Conservation (phyloP, 1,284 basidiomycete genomes). For the Ustilago bromivora region DNA sequence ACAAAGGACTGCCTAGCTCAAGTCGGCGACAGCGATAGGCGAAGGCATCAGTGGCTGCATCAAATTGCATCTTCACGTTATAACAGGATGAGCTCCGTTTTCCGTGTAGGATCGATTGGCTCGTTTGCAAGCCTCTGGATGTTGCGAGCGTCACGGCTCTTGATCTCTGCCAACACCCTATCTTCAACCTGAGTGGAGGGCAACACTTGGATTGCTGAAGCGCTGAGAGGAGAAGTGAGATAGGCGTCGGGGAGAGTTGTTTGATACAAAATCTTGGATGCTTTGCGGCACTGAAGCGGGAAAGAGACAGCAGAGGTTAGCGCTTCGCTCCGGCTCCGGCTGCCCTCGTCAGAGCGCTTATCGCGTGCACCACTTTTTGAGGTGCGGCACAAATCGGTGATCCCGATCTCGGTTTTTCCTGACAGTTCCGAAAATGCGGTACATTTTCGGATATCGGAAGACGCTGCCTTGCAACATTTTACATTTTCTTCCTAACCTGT, state of each 20-base stretch:
- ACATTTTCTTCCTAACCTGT: slow-evolving; percentile 6
- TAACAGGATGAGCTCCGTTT: too few species aligned
- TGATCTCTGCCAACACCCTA: too few species aligned
- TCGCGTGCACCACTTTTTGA: background rate
- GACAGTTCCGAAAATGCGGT: slow-evolving; percentile 9
- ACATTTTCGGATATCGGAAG: slow-evolving; percentile 13
- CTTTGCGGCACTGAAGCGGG: background rate
- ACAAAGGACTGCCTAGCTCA: too few species aligned
- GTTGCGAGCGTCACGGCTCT: too few species aligned
- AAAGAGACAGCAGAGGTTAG: background rate
- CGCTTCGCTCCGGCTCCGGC: slow-evolving; percentile 2
- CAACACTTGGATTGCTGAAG: background rate
- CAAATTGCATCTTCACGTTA: too few species aligned
- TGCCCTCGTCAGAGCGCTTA: background rate
- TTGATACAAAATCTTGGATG: background rate
- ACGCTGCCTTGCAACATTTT: slow-evolving; percentile 15
- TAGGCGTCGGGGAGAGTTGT: background rate
- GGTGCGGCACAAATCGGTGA: background rate
- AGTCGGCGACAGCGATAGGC: too few species aligned
- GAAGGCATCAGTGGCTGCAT: too few species aligned
- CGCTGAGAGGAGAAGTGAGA: background rate
- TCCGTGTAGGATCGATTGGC: too few species aligned
- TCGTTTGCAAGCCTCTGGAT: too few species aligned
- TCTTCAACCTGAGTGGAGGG: too few species aligned
- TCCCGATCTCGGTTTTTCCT: background rate